Evolutionary conservation across 495 filamentous ascomycete genomes (phyloP), one percentile per base, ranked within the genome.

Genomic region (Haplographium delicatum): DNA sequence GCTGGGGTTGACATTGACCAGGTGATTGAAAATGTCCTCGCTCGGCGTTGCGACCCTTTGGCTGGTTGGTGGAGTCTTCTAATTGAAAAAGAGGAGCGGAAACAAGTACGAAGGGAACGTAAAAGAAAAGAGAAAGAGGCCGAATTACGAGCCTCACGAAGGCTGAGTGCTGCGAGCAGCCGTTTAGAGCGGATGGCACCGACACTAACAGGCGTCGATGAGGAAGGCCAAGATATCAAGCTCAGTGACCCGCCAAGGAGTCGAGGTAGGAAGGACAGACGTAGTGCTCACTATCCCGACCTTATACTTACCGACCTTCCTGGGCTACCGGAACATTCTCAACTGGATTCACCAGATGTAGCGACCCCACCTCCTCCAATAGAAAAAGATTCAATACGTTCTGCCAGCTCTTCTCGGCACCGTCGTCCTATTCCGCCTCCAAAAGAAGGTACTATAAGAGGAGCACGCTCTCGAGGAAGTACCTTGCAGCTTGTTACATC

Each of bases 31-130:
- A 89, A 95, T 56, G 93, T 98, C 20, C 71, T 96, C 10, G 81
- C 91, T 6, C 87, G 94, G 60, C 75, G 85, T 55, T 97, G 94
- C 60, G 91, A 98, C 64, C 75, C 79, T 8, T 69, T 98, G 30
- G 90, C 90, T 40, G 93, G 93, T 8, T 98, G 93, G 93, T 98
- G 93, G 93, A 86, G 88, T 15, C 68, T 98, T 20, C 67, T 97
- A 50, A 85, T 97, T 44, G 93, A 97, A 62, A 97, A 97, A 64
- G 93, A 98, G 62, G 86, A 94, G 64, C 80, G 90, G 3, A 98
- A 97, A 65, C 85, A 89, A 52, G 75, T 72, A 49, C 82, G 90
- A 52, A 75, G 87, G 55, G 90, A 97, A 56, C 78, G 82, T 38
- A 96, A 89, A 61, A 82, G 94, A 27, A 88, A 76, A 60, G 91